Evolutionary conservation across 2,329 filamentous ascomycete genomes (phyloP), one percentile per base, ranked within the genome.

Genomic region (Xylariaceae sp.): DNA sequence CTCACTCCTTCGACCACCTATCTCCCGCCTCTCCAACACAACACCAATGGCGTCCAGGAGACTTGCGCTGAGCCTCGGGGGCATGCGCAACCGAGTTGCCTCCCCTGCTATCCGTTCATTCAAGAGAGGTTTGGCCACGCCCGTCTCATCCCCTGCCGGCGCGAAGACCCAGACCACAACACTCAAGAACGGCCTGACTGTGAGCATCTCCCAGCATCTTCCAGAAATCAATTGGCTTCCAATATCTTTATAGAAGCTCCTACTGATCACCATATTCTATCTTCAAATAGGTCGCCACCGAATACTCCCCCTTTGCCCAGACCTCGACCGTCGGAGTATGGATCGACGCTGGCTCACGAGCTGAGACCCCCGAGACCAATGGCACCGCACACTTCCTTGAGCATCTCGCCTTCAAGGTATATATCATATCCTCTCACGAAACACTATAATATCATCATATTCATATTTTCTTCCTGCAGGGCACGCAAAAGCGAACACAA

Each of bases 351-450:
- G 93, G 93, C 69, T 96, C 90, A 72, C 83, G 93, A 72, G 90
- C 93, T 70, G 93, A 98, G 81, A 98, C 93, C 62, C 85, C 93
- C 75, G 90, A 90, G 82, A 97, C 88, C 67, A 98, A 97, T 77
- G 93, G 93, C 74, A 98, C 93, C 63, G 93, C 93, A 66, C 93
- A 98, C 78, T 98, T 98, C 80, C 83, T 98, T 64, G 93, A 98
- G 81, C 93, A 98, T 78, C 82, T 98, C 71, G 94, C 94, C 63
- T 98, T 98, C 85, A 98, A 98, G 88, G 90, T 95, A 80, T 60
- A 25, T 20, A 48, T 48, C 48, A 58, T 42, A 21, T 40, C 22
- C 23, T 33, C 40, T 29, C 22, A 33, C 37, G 37, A 46, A 35
- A 33, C 25, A 37, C 34, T 19, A 17, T 22, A 33, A 12, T 3